Conservation (phyloP, 2,329 filamentous ascomycete species). For the Colletotrichum sidae region DNA sequence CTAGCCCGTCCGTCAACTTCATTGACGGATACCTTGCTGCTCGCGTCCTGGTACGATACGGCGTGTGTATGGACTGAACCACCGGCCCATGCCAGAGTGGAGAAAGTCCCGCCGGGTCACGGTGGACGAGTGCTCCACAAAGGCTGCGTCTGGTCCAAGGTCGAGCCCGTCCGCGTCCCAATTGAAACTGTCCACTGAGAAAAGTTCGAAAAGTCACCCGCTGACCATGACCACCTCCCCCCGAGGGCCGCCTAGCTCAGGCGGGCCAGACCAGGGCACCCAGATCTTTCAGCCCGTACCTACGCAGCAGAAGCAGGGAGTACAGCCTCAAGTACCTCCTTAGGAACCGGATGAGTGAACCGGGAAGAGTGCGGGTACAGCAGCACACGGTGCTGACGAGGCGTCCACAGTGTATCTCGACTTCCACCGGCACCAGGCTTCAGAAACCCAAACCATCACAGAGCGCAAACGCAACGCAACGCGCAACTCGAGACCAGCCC, state of each 20-base stretch:
- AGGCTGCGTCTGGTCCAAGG: slow-evolving; percentile 29
- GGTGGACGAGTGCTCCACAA: slow-evolving; percentile 27
- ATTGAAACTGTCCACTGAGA: slow-evolving; percentile 38
- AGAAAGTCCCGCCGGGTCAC: slow-evolving; percentile 12
- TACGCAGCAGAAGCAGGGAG: slow-evolving; percentile 1
- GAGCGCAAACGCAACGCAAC: no score
- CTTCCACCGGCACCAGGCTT: no score
- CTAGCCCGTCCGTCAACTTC: no score
- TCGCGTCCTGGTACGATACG: not conserved
- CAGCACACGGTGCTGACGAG: not conserved
- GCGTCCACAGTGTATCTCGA: slow-evolving; percentile 32
- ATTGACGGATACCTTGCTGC: not conserved
- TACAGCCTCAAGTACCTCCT: slow-evolving; percentile 31
- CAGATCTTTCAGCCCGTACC: slow-evolving; percentile 1
- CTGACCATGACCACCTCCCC: slow-evolving; percentile 32
- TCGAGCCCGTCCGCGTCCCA: slow-evolving; percentile 33
- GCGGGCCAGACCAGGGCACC: slow-evolving; percentile 25
- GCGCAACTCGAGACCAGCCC: slow-evolving; percentile 12
- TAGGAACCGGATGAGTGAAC: slow-evolving; percentile 35
- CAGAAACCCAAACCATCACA: not conserved
- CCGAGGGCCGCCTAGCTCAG: slow-evolving; percentile 28
- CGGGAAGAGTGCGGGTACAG: slow-evolving; percentile 23
- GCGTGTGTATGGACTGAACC: slow-evolving; percentile 9
- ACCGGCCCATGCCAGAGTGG: slow-evolving; percentile 14
- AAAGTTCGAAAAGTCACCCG: slow-evolving; percentile 38